Evolutionary conservation across 2,329 filamentous ascomycete genomes (phyloP).

Genomic region (Colletotrichum kahawae): DNA sequence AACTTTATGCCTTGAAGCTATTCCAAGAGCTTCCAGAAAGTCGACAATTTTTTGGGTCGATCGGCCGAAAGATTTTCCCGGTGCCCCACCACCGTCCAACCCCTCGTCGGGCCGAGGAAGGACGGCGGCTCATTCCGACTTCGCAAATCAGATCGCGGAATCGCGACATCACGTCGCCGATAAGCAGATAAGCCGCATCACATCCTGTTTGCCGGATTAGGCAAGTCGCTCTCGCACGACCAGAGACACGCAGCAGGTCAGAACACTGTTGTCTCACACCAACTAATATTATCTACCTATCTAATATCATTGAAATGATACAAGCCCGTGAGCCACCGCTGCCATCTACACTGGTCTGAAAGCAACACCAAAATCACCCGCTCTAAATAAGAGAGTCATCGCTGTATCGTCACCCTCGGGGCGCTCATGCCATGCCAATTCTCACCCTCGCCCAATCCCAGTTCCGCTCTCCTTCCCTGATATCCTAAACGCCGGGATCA

Average conservation of each 20-base stretch:
- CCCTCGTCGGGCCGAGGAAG: not conserved
- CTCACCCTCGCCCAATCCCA: not conserved
- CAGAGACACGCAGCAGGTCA: slow-evolving; percentile 2
- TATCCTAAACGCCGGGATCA: slow-evolving; percentile 13
- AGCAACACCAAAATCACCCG: not conserved
- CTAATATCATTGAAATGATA: slow-evolving; percentile 1
- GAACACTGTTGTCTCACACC: slow-evolving; percentile 18
- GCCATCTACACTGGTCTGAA: slow-evolving; percentile 1
- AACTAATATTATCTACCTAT: slow-evolving; percentile 10
- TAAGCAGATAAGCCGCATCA: not conserved
- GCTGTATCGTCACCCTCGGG: not conserved
- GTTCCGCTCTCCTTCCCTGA: not conserved
- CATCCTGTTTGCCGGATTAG: not conserved
- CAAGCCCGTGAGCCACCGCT: not conserved
- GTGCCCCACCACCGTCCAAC: not conserved
- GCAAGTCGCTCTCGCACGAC: not conserved
- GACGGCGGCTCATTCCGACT: not conserved
- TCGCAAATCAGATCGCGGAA: not conserved
- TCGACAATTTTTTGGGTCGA: slow-evolving; percentile 39
- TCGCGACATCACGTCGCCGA: not conserved
- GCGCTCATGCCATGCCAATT: slow-evolving; percentile 3
- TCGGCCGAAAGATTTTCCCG: slow-evolving; percentile 23
- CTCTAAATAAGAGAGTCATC: slow-evolving; percentile 3
- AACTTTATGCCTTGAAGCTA: slow-evolving; percentile 36
- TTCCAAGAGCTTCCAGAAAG: slow-evolving; percentile 46